phyloP scores from a whole-genome alignment of 202 grass and related monocot species.

The Panicum hallii region DNA sequence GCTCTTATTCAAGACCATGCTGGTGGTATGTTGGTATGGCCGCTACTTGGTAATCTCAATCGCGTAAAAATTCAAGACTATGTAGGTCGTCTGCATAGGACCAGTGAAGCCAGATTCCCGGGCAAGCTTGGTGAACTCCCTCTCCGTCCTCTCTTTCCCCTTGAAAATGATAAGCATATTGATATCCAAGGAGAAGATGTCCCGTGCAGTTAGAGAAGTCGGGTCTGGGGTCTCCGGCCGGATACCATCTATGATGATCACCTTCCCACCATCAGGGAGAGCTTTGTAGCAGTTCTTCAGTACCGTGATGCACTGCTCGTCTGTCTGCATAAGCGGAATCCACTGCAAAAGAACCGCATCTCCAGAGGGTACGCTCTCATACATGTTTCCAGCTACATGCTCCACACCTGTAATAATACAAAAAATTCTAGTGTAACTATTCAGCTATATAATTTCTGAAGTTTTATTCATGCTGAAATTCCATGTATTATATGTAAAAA shows the following conservation, averaged over 20 bases:
- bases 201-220: background rate
- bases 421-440: too few relatives aligned
- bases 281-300: constrained; percentile 11
- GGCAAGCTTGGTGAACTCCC: background rate
- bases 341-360: constrained; percentile 47
- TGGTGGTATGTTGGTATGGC: background rate
- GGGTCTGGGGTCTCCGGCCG: background rate
- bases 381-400: constrained; percentile 53
- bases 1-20: background rate
- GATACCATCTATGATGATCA: constrained; percentile 35
- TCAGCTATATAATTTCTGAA: too few relatives aligned
- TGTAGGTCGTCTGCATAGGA: background rate
- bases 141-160: background rate
- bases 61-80: background rate
- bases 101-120: background rate
- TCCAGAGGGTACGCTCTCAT: constrained; percentile 45
- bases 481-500: too few relatives aligned
- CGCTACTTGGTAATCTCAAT: background rate
- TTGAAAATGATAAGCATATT: background rate
- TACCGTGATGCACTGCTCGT: background rate
- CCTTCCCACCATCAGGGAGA: constrained; percentile 32
- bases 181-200: too few relatives aligned
- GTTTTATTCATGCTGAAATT: too few relatives aligned
- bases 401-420: background rate
- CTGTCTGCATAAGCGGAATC: background rate